Conservation (phyloP, 352 stramenopile species). For the Pythium periplocum region DNA sequence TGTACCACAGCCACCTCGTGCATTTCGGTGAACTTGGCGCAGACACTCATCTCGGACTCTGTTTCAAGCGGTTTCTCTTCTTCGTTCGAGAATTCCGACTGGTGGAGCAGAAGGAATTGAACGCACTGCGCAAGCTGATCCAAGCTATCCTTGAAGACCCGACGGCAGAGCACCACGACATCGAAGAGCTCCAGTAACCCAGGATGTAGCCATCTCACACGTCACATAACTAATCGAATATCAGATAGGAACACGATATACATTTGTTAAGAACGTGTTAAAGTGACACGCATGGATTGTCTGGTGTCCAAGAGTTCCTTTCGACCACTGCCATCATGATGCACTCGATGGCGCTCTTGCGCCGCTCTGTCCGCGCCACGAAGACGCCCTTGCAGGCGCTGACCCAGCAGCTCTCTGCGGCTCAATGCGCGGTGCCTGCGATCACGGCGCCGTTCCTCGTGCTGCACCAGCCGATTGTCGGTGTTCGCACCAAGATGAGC, state of each 20-base stretch:
- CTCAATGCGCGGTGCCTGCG: no score
- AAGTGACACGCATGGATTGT: background rate
- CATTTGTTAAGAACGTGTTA: no score
- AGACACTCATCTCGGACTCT: conserved; percentile 94
- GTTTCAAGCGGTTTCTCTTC: conserved; percentile 97
- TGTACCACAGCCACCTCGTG: conserved; percentile 94
- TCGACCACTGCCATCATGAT: conserved; percentile 5
- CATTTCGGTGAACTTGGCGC: conserved; percentile 89
- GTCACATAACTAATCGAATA: no score
- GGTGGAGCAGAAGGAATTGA: conserved; percentile 92
- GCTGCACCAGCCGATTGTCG: conserved; percentile 6
- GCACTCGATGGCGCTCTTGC: conserved; percentile 10
- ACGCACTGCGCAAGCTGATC: conserved; percentile 92
- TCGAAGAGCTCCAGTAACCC: background rate
- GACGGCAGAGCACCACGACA: background rate
- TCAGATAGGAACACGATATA: no score
- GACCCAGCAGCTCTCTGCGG: no score
- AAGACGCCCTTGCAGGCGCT: conserved; percentile 4
- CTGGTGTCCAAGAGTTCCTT: conserved; percentile 1
- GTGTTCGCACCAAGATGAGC: conserved; percentile 64
- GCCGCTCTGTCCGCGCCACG: conserved; percentile 8
- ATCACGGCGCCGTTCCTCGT: conserved; percentile 8
- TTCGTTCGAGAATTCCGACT: conserved; percentile 93
- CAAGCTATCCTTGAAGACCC: conserved; percentile 22
- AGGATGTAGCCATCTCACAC: conserved; percentile 11